Conservation (phyloP, 1,139 yeast genomes). For the Hemisphaericaspora lyxosophila region DNA sequence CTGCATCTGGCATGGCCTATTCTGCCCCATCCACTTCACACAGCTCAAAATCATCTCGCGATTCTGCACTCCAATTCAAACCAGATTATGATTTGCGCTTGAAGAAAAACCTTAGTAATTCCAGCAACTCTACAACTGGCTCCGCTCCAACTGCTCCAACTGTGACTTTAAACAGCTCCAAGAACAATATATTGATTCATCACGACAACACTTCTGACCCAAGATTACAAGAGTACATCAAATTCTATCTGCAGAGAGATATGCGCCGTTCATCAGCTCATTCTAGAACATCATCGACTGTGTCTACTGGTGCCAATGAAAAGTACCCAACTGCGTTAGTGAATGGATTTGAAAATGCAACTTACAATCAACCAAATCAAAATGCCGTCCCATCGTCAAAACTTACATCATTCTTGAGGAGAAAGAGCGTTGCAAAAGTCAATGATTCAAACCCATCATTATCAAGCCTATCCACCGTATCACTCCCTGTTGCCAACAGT, state of each 20-base stretch:
- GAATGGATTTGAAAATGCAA: slow-evolving; percentile 18
- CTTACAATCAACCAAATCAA: slow-evolving; percentile 11
- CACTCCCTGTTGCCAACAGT: slow-evolving; percentile 11
- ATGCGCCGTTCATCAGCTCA: slow-evolving; percentile 19
- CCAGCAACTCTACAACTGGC: slow-evolving; percentile 1
- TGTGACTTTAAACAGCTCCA: not conserved
- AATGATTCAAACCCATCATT: slow-evolving; percentile 11
- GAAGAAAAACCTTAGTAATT: slow-evolving; percentile 4
- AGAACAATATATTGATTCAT: slow-evolving; percentile 4
- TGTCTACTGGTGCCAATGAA: slow-evolving; percentile 11
- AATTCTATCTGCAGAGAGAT: slow-evolving; percentile 45
- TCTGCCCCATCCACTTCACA: not conserved
- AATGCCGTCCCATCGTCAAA: slow-evolving; percentile 13
- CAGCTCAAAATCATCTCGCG: slow-evolving; percentile 5
- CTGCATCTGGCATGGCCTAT: not conserved
- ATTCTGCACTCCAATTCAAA: slow-evolving; percentile 9
- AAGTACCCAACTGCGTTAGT: slow-evolving; percentile 47
- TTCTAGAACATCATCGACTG: slow-evolving; percentile 15
- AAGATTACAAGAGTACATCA: slow-evolving; percentile 56
- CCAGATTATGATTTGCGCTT: slow-evolving; percentile 11
- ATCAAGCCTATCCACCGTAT: slow-evolving; percentile 9
- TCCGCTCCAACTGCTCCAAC: slow-evolving; percentile 4
- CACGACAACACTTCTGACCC: slow-evolving; percentile 39
- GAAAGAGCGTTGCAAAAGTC: slow-evolving; percentile 20
- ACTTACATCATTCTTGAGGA: slow-evolving; percentile 28